phyloP scores from a whole-genome alignment of 306 rosid genomes.

The Begonia loranthoides region DNA sequence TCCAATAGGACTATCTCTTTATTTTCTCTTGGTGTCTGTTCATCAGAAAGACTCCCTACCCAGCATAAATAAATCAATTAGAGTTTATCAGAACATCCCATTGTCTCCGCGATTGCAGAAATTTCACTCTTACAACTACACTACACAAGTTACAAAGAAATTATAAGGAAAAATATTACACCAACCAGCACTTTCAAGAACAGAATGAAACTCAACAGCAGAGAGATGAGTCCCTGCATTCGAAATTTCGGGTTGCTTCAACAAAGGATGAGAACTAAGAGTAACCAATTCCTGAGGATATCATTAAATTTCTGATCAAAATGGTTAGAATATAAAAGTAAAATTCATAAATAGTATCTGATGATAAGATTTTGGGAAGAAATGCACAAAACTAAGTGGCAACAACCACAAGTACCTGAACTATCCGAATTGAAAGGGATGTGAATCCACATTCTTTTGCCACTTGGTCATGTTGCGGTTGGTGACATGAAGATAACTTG shows the following conservation, averaged over 20 bases:
- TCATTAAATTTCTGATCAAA: not conserved
- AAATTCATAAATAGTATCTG: too few species aligned
- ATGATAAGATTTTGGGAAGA: too few species aligned
- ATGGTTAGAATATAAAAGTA: not conserved
- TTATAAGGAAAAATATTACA: slow-evolving; percentile 7
- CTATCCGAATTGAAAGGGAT: slow-evolving; percentile 69
- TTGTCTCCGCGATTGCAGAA: slow-evolving; percentile 5
- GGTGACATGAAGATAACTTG: slow-evolving; percentile 72
- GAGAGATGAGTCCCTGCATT: slow-evolving; percentile 82
- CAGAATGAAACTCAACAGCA: slow-evolving; percentile 69
- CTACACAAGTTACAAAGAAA: slow-evolving; percentile 5
- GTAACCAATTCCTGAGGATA: slow-evolving; percentile 66
- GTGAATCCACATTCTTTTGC: slow-evolving; percentile 78
- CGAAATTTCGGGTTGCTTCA: slow-evolving; percentile 54
- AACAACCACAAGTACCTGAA: slow-evolving; percentile 27
- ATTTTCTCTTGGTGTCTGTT: slow-evolving; percentile 15
- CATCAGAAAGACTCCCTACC: slow-evolving; percentile 24
- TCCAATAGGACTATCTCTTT: slow-evolving; percentile 53
- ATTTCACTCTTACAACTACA: not conserved
- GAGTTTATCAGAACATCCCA: slow-evolving; percentile 7
- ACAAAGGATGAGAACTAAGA: slow-evolving; percentile 49
- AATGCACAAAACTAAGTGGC: too few species aligned
- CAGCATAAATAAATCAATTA: slow-evolving; percentile 3
- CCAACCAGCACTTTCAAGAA: slow-evolving; percentile 50
- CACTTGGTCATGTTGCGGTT: slow-evolving; percentile 37